Evolutionary conservation across 495 filamentous ascomycete species (phyloP).

Genomic region (Lophiotrema nucula): DNA sequence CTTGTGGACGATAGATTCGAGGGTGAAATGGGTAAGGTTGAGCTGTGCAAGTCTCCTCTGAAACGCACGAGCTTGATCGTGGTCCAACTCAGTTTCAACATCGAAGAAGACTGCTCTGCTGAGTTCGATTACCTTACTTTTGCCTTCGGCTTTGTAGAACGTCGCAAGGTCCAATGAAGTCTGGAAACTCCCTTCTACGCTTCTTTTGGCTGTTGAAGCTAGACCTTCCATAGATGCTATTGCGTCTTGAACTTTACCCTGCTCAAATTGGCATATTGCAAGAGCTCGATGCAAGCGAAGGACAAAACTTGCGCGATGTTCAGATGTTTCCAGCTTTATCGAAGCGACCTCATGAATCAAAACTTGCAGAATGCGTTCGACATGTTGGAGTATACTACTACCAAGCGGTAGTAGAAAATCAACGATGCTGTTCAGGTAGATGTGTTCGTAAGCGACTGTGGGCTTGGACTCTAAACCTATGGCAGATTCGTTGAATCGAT

Average conservation of each 20-base stretch:
- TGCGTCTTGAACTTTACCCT: conserved; percentile 11
- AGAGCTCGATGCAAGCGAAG: conserved; percentile 2
- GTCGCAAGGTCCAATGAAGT: conserved; percentile 2
- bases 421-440: conserved; percentile 4
- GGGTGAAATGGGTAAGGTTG: conserved; percentile 13
- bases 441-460: conserved; percentile 20
- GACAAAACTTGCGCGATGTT: conserved; percentile 4
- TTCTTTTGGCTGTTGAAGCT: background rate
- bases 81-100: conserved; percentile 5
- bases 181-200: conserved; percentile 6
- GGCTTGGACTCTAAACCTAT: background rate
- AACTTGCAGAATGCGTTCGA: too few species aligned
- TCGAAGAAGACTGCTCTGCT: conserved; percentile 11
- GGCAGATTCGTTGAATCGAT: background rate
- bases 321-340: conserved; percentile 9
- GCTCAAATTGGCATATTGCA: conserved; percentile 9
- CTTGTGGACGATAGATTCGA: background rate
- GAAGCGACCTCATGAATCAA: too few species aligned
- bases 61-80: conserved; percentile 10
- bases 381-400: too few species aligned
- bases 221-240: conserved; percentile 2
- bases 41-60: conserved; percentile 1
- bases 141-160: background rate
- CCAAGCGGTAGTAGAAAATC: too few species aligned
- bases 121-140: background rate